phyloP scores from a whole-genome alignment of 164 flowering plant genomes.

The Cinnamomum chago region DNA sequence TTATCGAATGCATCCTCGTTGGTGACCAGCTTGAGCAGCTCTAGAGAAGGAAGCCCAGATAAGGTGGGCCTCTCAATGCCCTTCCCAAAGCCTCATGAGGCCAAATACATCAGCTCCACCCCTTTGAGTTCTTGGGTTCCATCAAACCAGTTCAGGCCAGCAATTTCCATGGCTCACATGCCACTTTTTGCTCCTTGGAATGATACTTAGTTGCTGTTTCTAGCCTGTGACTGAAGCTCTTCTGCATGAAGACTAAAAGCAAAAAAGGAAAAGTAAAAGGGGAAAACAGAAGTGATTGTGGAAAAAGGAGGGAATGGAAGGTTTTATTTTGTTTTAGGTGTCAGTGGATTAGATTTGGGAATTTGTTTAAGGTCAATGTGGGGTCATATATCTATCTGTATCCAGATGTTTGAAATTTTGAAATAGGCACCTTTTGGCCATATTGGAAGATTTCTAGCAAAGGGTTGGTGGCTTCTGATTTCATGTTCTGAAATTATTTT shows the following conservation, averaged over 20 bases:
- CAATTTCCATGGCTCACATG: constrained; percentile 52
- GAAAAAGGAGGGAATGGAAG: background rate
- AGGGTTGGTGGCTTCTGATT: constrained; percentile 6
- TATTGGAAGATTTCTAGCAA: constrained; percentile 28
- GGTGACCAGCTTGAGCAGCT: constrained; percentile 62
- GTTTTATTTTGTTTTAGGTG: background rate
- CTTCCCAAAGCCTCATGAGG: constrained; percentile 35
- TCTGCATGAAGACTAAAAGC: constrained; percentile 27
- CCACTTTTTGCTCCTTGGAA: constrained; percentile 84
- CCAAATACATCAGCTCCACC: constrained; percentile 24
- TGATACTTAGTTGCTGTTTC: constrained; percentile 33
- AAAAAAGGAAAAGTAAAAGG: constrained; percentile 2
- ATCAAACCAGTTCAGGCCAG: constrained; percentile 41
- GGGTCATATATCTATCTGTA: constrained; percentile 16
- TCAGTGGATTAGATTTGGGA: background rate
- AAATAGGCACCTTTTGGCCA: constrained; percentile 15
- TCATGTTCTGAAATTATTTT: background rate
- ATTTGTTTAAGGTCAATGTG: background rate
- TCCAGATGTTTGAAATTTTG: constrained; percentile 20
- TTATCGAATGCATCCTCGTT: constrained; percentile 56
- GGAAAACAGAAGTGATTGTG: background rate
- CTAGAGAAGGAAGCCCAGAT: constrained; percentile 74
- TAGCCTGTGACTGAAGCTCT: background rate
- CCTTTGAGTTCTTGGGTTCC: constrained; percentile 47
- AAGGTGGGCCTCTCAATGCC: constrained; percentile 30